Conservation (phyloP, 352 stramenopile species). For the Phytophthora palmivora region DNA sequence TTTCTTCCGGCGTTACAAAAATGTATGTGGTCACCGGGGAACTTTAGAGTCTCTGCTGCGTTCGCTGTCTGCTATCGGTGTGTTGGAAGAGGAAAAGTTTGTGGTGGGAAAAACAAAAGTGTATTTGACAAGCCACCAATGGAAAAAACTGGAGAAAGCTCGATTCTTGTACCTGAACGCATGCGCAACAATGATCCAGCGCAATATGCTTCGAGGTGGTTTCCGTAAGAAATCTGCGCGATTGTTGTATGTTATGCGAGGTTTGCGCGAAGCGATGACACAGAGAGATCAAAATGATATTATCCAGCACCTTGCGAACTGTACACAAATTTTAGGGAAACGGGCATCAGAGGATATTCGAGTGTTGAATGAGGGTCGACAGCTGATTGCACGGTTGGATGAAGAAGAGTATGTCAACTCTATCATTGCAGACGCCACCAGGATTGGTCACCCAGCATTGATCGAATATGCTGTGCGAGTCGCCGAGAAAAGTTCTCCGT, state of each 20-base stretch:
- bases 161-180: slow-evolving; percentile 82
- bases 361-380: slow-evolving; percentile 55
- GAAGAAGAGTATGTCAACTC: slow-evolving; percentile 84
- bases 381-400: slow-evolving; percentile 66
- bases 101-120: slow-evolving; percentile 77
- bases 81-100: slow-evolving; percentile 83
- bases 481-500: slow-evolving; percentile 68
- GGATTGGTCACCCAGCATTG: slow-evolving; percentile 61
- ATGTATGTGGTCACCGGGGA: slow-evolving; percentile 79
- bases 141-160: slow-evolving; percentile 82
- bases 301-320: slow-evolving; percentile 66
- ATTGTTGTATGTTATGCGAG: slow-evolving; percentile 64
- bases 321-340: slow-evolving; percentile 65
- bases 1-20: slow-evolving; percentile 85
- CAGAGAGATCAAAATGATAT: slow-evolving; percentile 67
- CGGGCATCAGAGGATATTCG: slow-evolving; percentile 63
- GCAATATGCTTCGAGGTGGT: slow-evolving; percentile 76
- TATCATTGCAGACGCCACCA: slow-evolving; percentile 66
- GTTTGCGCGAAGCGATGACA: slow-evolving; percentile 60
- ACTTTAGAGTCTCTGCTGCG: slow-evolving; percentile 79
- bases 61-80: slow-evolving; percentile 79
- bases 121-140: slow-evolving; percentile 82
- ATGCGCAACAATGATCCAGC: slow-evolving; percentile 85
- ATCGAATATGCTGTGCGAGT: slow-evolving; percentile 72
- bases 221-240: slow-evolving; percentile 70